Evolutionary conservation across 192 early-diverging fungal species (phyloP), one percentile per base, ranked within the genome.

Genomic region (Coemansia sp.): DNA sequence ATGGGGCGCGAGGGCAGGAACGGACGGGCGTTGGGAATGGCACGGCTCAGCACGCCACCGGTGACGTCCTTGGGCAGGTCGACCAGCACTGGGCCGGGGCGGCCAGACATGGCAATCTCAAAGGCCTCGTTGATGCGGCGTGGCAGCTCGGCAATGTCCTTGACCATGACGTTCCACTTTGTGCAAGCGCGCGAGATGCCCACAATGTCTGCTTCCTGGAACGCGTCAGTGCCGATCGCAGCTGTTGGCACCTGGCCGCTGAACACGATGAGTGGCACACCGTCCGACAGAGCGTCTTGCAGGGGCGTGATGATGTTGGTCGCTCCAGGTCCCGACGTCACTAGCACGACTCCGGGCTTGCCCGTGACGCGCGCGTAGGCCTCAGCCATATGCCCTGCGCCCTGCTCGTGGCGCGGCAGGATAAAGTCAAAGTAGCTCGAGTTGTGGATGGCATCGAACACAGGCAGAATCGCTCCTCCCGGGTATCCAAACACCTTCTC

Each of bases 121-220:
- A 99, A 99, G 10, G 97, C 95, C 83, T 99, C 97, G 75, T 95
- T 96, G 84, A 99, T 96, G 72, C 97, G 91, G 25, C 95, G 86
- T 42, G 97, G 97, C 38, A 99, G 85, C 81, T 99, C 97, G 62
- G 91, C 85, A 71, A 99, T 87, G 72, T 96, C 93, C 70, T 93
- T 93, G 77, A 99, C 93, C 95, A 96, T 94, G 37, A 97, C 95
- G 73, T 99, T 99, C 97, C 97, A 99, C 77, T 97, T 99, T 76
- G 97, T 96, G 85, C 97, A 99, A 16, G 91, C 83, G 31, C 97
- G 88, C 66, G 92, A 92, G 72, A 99, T 99, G 52, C 95, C 95
- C 26, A 99, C 86, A 34, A 99, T 86, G 69, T 99, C 96, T 60
- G 96, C 96, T 82, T 99, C 97, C 83, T 99, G 97, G 87, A 99